These are phyloP conservation scores for Paracorniculantispora psalliotae DNA, from an alignment of 2,329 filamentous ascomycete species.

Conservation along the genomic window DNA sequence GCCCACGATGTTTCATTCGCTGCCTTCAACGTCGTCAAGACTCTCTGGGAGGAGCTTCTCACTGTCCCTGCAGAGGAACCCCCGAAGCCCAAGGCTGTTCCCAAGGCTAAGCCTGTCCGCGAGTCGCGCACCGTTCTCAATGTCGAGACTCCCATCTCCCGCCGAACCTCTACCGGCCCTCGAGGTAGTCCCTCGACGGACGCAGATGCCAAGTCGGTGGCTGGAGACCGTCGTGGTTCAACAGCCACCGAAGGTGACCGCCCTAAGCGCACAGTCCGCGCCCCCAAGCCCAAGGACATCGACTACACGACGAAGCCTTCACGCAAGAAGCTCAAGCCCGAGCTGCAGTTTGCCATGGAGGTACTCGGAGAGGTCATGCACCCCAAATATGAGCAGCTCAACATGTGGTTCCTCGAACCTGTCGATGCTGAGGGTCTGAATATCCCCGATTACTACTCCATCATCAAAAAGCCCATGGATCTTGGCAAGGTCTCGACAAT, in stretches of 20 bases:
- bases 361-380: conserved; percentile 74
- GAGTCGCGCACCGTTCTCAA: conserved; percentile 27
- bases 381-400: conserved; percentile 61
- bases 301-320: conserved; percentile 72
- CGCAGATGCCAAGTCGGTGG: conserved; percentile 13
- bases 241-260: conserved; percentile 60
- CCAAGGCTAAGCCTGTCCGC: conserved; percentile 34
- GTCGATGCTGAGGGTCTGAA: conserved; percentile 92
- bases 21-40: conserved; percentile 51
- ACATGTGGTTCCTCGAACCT: conserved; percentile 71
- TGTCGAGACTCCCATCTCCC: conserved; percentile 20
- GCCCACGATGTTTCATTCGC: conserved; percentile 65
- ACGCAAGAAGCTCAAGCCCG: conserved; percentile 83
- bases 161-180: conserved; percentile 28
- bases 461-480: conserved; percentile 98
- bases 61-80: conserved; percentile 49
- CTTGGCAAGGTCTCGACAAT: conserved; percentile 75
- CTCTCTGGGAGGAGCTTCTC: conserved; percentile 43
- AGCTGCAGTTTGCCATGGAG: conserved; percentile 85
- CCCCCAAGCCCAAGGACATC: conserved; percentile 86
- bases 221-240: conserved; percentile 12
- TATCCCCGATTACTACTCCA: conserved; percentile 86
- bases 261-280: conserved; percentile 89
- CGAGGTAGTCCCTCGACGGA: conserved; percentile 25
- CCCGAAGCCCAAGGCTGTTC: conserved; percentile 48